Evolutionary conservation across 108 stramenopile genomes (phyloP).

Genomic region (Aureococcus anophagefferens): DNA sequence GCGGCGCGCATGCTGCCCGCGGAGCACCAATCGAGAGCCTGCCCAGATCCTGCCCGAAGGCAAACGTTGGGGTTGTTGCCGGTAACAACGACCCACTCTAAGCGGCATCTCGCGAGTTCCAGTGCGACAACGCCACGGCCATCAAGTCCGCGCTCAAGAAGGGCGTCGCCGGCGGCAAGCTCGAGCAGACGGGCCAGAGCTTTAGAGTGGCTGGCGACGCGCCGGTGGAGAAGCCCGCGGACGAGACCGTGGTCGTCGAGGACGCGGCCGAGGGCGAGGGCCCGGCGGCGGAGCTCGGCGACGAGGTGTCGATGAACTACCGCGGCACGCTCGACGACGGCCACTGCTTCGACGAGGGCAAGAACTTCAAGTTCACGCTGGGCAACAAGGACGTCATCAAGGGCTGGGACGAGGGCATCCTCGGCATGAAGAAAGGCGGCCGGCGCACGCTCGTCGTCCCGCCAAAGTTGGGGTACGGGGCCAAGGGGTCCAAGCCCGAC

Average conservation of each 20-base stretch:
- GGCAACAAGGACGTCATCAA: slow-evolving; percentile 57
- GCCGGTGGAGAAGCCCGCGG: slow-evolving; percentile 29
- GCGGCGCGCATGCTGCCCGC: too few relatives aligned
- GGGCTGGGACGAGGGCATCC: slow-evolving; percentile 74
- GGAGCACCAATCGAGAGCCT: too few relatives aligned
- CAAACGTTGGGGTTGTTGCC: too few relatives aligned
- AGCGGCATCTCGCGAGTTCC: too few relatives aligned
- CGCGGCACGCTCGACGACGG: too few relatives aligned
- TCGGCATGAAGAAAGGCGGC: slow-evolving; percentile 73
- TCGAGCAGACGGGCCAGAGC: slow-evolving; percentile 60
- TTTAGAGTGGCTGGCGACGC: slow-evolving; percentile 56
- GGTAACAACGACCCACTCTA: too few relatives aligned
- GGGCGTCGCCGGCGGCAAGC: slow-evolving; percentile 34
- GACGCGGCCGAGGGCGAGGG: slow-evolving; percentile 34
- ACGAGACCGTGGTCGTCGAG: slow-evolving; percentile 35
- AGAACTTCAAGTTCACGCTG: slow-evolving; percentile 8
- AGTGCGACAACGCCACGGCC: slow-evolving; percentile 44
- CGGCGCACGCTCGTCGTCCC: slow-evolving; percentile 73
- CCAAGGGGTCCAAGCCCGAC: slow-evolving; percentile 59
- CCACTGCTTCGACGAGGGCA: not conserved
- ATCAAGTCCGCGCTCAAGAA: slow-evolving; percentile 60
- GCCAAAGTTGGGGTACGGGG: slow-evolving; percentile 74
- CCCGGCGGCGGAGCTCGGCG: slow-evolving; percentile 37
- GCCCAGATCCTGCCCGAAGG: too few relatives aligned
- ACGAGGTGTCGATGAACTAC: slow-evolving; percentile 21